These are phyloP conservation scores for Termitomyces sp. DNA, from an alignment of 768 basidiomycete species.

Conservation along the genomic window DNA sequence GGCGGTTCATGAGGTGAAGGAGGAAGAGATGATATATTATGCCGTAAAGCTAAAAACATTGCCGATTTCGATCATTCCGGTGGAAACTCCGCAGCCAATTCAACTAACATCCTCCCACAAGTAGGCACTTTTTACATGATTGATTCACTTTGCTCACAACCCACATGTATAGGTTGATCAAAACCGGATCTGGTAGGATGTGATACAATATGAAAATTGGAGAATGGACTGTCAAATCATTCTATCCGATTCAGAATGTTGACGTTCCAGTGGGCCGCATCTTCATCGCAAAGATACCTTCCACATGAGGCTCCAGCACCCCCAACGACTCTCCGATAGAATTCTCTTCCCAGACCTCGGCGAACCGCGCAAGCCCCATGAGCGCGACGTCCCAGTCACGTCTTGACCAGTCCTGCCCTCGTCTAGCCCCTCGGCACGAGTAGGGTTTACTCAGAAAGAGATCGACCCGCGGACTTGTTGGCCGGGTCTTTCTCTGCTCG, in stretches of 20 bases:
- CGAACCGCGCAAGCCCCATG: constrained; percentile 42
- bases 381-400: constrained; percentile 62
- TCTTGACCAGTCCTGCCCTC: constrained; percentile 74
- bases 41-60: constrained; percentile 2
- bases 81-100: constrained; percentile 1
- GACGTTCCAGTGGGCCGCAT: constrained; percentile 36
- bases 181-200: neutral
- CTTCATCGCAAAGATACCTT: constrained; percentile 41
- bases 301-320: constrained; percentile 46
- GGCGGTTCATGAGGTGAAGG: constrained; percentile 37
- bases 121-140: too few relatives aligned
- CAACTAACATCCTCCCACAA: neutral
- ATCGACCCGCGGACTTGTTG: constrained; percentile 43
- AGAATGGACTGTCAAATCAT: too few relatives aligned
- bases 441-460: constrained; percentile 51
- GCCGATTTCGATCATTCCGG: constrained; percentile 3
- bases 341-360: constrained; percentile 48
- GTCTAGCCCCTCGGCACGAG: constrained; percentile 46
- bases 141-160: too few relatives aligned
- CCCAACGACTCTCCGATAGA: constrained; percentile 48
- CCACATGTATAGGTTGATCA: too few relatives aligned
- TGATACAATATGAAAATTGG: too few relatives aligned
- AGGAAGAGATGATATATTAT: constrained; percentile 4
- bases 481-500: constrained; percentile 29
- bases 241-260: neutral